Percentiles rank a stretch among this genome's conserved stretches.
These are phyloP conservation scores for Bryoglossum gracile DNA, from an alignment of 495 filamentous ascomycete genomes.

Conservation along the genomic window DNA sequence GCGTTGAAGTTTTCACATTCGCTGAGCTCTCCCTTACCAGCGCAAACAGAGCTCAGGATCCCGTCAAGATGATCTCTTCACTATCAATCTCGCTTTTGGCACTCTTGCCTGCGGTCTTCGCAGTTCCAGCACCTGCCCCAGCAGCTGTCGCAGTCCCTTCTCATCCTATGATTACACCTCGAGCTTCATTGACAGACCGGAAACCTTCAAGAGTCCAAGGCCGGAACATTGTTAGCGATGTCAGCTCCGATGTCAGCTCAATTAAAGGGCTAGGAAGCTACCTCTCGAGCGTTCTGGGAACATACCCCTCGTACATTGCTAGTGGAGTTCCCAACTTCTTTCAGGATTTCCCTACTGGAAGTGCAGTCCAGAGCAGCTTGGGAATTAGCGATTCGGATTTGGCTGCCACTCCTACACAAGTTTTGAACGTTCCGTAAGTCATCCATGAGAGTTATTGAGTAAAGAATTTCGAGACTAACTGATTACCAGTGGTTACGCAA, in stretches of 20 bases:
- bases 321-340: conserved; percentile 61
- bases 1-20: too few species aligned
- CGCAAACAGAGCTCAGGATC: too few species aligned
- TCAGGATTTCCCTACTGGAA: conserved; percentile 57
- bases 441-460: too few species aligned
- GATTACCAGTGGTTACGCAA: conserved; percentile 56
- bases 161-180: conserved; percentile 44
- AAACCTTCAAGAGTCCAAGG: conserved; percentile 25
- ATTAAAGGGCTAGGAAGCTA: conserved; percentile 41
- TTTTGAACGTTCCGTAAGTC: conserved; percentile 58
- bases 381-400: conserved; percentile 51
- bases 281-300: conserved; percentile 38
- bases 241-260: conserved; percentile 24
- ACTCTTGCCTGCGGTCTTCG: conserved; percentile 17
- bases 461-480: too few species aligned
- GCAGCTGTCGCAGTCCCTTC: conserved; percentile 21
- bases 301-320: conserved; percentile 52
- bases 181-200: conserved; percentile 31
- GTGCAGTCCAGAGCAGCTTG: conserved; percentile 49
- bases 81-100: not conserved
- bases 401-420: conserved; percentile 56
- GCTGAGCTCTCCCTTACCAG: too few species aligned
- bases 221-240: too few species aligned
- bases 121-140: conserved; percentile 17
- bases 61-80: not conserved